These are phyloP conservation scores for Diaporthe vaccinii DNA, from an alignment of 2,329 filamentous ascomycete species.

Conservation along the genomic window DNA sequence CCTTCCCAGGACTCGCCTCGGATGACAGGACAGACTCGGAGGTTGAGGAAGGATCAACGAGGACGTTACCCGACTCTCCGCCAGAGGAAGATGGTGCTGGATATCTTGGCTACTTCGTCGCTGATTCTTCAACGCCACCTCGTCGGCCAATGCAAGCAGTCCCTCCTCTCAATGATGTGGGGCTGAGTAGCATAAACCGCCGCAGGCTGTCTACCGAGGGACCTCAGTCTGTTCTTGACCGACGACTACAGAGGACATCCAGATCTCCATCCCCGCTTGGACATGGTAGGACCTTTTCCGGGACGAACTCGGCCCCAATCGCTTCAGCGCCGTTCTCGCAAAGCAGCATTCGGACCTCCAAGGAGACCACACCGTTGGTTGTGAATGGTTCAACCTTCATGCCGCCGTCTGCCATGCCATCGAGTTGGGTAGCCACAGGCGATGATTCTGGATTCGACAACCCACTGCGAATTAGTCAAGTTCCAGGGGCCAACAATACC, in stretches of 20 bases:
- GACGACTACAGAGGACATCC: conserved; percentile 65
- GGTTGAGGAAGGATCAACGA: conserved; percentile 59
- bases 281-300: conserved; percentile 61
- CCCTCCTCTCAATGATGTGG: conserved; percentile 62
- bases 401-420: conserved; percentile 44
- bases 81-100: conserved; percentile 61
- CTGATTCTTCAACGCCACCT: conserved; percentile 48
- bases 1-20: conserved; percentile 68
- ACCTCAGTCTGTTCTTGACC: conserved; percentile 66
- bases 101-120: conserved; percentile 55
- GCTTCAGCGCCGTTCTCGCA: conserved; percentile 55
- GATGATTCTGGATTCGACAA: conserved; percentile 53
- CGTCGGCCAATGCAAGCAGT: conserved; percentile 53
- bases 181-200: conserved; percentile 55
- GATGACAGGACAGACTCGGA: conserved; percentile 64
- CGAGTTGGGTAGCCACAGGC: conserved; percentile 47
- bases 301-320: conserved; percentile 56
- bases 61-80: conserved; percentile 58
- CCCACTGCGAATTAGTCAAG: conserved; percentile 54
- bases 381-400: conserved; percentile 58
- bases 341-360: conserved; percentile 49
- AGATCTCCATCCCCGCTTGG: conserved; percentile 70
- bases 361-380: conserved; percentile 54
- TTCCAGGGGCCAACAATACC: conserved; percentile 44
- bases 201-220: conserved; percentile 66